Base-by-base conservation (phyloP, 768 basidiomycete species). In the Infundibulicybe gibba region DNA sequence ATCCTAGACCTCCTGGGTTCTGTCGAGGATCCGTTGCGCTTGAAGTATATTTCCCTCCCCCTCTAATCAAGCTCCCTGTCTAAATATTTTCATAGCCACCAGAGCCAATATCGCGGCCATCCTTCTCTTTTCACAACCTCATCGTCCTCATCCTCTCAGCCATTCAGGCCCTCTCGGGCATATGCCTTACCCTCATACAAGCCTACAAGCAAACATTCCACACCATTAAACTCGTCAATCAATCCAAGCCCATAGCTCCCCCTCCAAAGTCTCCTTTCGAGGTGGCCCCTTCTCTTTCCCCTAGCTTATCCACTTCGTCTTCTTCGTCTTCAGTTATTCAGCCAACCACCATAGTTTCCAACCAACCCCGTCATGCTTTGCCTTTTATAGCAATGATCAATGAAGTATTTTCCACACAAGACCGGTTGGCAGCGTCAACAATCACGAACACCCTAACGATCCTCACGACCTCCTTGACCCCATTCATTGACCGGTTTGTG, bases 71-170 rank as follows among this genome's bases (percentile, higher is more conserved):
- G 40, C 4, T 44, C 49, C 11, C 41, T 41, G 45, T 37, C 32
- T 37, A 25, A 33, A 39, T 52, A 50, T 51, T 47, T 44, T 59
- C 49, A 43, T 49, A 68, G 55, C 52, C 56, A n/a, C 56, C 59
- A 44, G 59, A 53, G 32, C 37, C 63, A 13, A 54, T 65, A 4
- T 52, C 67, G 12, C 39, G 60, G 16, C 45, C 59, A 14, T 30
- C 57, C n/a, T 60, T 65, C 38, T 70, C 77, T 15, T 67, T 74
- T 49, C 74, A 67, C 20, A 58, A 60, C 42, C 60, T 90, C 33
- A 68, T 88, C 44, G 75, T 93, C 39, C 61, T 87, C 51, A 64
- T 88, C 15, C 83, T 94, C 16, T 88, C 91, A 11, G 74, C 82
- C 21, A 72, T 92, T 12, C 89, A 90, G 54, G 70, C 75, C 5